These are phyloP conservation scores for Suillus sp. DNA, from an alignment of 768 basidiomycete genomes.

Conservation along the genomic window DNA sequence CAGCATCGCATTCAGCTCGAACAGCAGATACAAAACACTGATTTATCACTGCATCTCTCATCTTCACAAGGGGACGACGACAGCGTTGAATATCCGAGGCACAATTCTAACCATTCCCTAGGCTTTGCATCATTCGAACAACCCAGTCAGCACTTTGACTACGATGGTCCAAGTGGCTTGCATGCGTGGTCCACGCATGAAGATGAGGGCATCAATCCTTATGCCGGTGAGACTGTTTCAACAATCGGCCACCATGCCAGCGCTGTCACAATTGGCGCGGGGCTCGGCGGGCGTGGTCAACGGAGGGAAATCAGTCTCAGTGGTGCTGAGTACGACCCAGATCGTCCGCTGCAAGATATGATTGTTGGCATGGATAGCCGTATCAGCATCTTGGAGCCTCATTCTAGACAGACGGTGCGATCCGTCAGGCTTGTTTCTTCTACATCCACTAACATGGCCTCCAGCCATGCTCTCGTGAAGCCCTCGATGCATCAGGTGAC, in stretches of 20 bases:
- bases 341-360: conserved; percentile 73
- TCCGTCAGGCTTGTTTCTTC: not conserved
- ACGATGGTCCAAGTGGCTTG: conserved; percentile 49
- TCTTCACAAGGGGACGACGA: conserved; percentile 51
- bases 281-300: conserved; percentile 56
- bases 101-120: conserved; percentile 59
- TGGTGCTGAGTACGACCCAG: conserved; percentile 85
- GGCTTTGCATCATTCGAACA: conserved; percentile 66
- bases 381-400: conserved; percentile 57
- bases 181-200: conserved; percentile 65
- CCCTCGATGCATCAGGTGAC: conserved; percentile 62
- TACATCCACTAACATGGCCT: conserved; percentile 10
- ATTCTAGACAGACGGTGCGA: conserved; percentile 50
- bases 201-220: conserved; percentile 69
- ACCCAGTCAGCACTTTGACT: conserved; percentile 58
- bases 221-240: conserved; percentile 70
- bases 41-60: conserved; percentile 71
- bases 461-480: conserved; percentile 48
- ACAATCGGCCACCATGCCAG: conserved; percentile 91
- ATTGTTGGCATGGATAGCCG: conserved; percentile 61
- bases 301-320: conserved; percentile 63
- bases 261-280: conserved; percentile 82
- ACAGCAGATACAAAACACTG: conserved; percentile 72
- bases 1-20: conserved; percentile 77
- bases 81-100: conserved; percentile 71